Conservation (phyloP, 306 rosid genomes). For the Myrica gale region DNA sequence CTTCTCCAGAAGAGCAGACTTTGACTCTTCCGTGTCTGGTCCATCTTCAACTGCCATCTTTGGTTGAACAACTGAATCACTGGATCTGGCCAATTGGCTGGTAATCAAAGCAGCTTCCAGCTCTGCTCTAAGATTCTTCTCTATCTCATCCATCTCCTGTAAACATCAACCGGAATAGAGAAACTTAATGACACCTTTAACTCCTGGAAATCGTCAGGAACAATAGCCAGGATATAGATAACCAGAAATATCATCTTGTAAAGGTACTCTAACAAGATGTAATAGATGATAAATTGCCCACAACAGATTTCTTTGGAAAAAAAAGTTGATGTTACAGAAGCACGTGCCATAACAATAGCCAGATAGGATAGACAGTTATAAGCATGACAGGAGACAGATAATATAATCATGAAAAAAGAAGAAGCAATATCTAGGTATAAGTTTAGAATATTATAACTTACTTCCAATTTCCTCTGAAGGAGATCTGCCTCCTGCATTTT, state of each 20-base stretch:
- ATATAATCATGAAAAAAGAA: background rate
- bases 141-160: constrained; percentile 72
- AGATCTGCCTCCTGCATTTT: constrained; percentile 57
- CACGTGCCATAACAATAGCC: too few relatives aligned
- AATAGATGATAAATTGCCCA: background rate
- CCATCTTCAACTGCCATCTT: constrained; percentile 29
- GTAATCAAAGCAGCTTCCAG: constrained; percentile 36
- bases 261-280: background rate
- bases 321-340: background rate
- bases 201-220: background rate
- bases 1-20: constrained; percentile 45
- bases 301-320: background rate
- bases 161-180: constrained; percentile 18
- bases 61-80: constrained; percentile 38
- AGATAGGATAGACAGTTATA: background rate
- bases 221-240: background rate
- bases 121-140: constrained; percentile 52
- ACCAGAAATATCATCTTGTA: background rate
- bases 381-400: background rate
- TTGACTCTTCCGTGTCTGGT: constrained; percentile 45
- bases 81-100: constrained; percentile 33
- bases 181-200: background rate
- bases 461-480: constrained; percentile 59
- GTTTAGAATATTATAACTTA: constrained; percentile 24
- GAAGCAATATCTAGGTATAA: constrained; percentile 2